phyloP scores from a whole-genome alignment of 257 asterid genomes.

The Salvia hispanica region DNA sequence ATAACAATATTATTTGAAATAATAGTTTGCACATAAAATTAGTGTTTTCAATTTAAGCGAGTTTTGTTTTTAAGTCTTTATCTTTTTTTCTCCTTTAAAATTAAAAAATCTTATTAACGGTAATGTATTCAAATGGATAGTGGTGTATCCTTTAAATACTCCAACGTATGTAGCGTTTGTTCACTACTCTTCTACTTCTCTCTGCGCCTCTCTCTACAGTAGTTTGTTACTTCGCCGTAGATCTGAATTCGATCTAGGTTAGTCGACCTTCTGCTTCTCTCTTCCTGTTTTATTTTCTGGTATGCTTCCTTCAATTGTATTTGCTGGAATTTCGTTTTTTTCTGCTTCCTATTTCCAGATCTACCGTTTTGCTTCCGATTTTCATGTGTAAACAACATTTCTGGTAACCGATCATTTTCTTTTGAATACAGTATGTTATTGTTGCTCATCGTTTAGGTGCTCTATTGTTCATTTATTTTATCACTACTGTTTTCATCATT shows the following conservation, averaged over 20 bases:
- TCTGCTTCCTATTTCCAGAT: constrained; percentile 28
- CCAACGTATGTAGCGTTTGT: constrained; percentile 21
- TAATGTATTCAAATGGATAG: constrained; percentile 25
- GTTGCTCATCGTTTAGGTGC: background rate
- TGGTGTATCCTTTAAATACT: constrained; percentile 10
- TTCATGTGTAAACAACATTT: constrained; percentile 1
- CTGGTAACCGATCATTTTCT: background rate
- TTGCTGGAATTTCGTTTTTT: constrained; percentile 15
- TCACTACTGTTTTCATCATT: background rate
- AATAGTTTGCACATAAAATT: too few species aligned
- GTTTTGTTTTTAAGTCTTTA: background rate
- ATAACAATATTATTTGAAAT: too few species aligned
- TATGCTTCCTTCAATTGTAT: background rate
- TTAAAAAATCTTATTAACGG: background rate
- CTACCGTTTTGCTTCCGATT: constrained; percentile 32
- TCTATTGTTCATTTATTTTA: constrained; percentile 1
- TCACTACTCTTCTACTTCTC: constrained; percentile 10
- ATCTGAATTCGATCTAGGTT: constrained; percentile 36
- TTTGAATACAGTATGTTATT: background rate
- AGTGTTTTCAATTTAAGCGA: background rate
- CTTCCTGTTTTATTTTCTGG: background rate
- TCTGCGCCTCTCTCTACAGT: constrained; percentile 1
- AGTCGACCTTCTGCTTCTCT: constrained; percentile 1
- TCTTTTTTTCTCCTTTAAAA: background rate
- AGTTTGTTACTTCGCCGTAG: constrained; percentile 31